Evolutionary conservation across 495 filamentous ascomycete species (phyloP).

Genomic region (Penicillium ochrochloron): DNA sequence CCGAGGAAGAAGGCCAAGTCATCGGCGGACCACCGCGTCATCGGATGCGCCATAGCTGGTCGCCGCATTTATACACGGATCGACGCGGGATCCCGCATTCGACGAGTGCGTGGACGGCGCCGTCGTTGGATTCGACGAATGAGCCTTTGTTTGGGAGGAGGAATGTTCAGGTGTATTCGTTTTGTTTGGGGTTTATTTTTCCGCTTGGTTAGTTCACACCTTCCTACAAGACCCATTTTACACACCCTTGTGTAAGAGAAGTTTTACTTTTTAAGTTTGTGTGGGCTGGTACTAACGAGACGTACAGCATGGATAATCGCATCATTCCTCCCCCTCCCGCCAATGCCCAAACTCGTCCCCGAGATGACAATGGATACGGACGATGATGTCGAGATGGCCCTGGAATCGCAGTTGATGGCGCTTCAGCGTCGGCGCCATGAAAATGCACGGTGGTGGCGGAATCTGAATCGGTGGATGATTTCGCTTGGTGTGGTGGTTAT

Average conservation of each 20-base stretch:
- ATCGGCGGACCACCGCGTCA: slow-evolving; percentile 31
- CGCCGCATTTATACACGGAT: slow-evolving; percentile 74
- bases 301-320: slow-evolving; percentile 80
- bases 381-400: slow-evolving; percentile 48
- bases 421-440: slow-evolving; percentile 69
- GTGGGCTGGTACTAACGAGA: neutral
- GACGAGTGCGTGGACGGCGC: slow-evolving; percentile 64
- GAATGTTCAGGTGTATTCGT: slow-evolving; percentile 85
- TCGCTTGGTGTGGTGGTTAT: slow-evolving; percentile 78
- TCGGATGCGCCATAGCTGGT: slow-evolving; percentile 61
- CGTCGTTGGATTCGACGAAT: slow-evolving; percentile 66
- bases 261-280: too few species aligned
- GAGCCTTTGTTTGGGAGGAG: slow-evolving; percentile 64
- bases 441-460: slow-evolving; percentile 92
- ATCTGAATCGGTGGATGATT: slow-evolving; percentile 86
- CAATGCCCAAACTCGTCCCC: slow-evolving; percentile 40
- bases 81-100: slow-evolving; percentile 46
- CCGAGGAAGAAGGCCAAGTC: slow-evolving; percentile 30
- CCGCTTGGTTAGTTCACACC: slow-evolving; percentile 68
- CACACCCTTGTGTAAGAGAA: too few species aligned
- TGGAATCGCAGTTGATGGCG: slow-evolving; percentile 46
- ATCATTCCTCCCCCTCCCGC: slow-evolving; percentile 78
- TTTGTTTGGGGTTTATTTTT: slow-evolving; percentile 84
- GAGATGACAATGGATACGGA: slow-evolving; percentile 35
- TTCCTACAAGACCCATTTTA: too few species aligned